Base-by-base conservation (phyloP, 2,329 filamentous ascomycete genomes). In the Apiospora kogelbergensis region DNA sequence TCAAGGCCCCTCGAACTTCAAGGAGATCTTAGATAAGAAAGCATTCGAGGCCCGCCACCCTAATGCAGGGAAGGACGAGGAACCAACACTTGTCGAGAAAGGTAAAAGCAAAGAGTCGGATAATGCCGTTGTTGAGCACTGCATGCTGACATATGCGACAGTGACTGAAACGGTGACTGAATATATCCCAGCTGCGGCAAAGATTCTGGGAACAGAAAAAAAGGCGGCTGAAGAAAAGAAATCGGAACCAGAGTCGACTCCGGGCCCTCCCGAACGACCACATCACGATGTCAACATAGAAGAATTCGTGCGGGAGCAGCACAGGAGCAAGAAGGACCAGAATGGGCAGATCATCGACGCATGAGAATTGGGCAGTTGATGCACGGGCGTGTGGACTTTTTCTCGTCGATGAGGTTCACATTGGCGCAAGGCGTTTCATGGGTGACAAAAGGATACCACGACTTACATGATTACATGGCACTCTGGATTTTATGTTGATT, bases 251-350 rank as follows among this genome's bases (percentile, higher is more conserved):
- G 67, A 69, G 69, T 7, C 69, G 6, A 42, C 75, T 17, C 70
- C 77, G 1, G 82, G 80, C 3, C 81, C 81, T 17, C 85, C 84
- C 2, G 72, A 81, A 13, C 78, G 84, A 17, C 85, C 84, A 0
- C 71, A 78, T 26, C 81, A 87, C 68, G 85, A 87, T 71, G 67
- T 74, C 6, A 81, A 84, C 72, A 86, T 88, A 65, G 84, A 85
- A 70, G 83, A 86, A 37, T 88, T 88, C 70, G 77, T 88, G 41
- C 80, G 83, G 65, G 84, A 86, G 65, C 85, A 87, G 76, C 84
- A 88, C 73, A 76, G 81, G 46, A 87, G 85, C 75, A 83, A 81
- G 70, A 78, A 73, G 40, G 67, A 30, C 9, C 10, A 33, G 7
- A 30, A 60, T 30, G 68, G 68, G 41, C 46, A 67, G 57, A 13